These are phyloP conservation scores for Brasenia schreberi DNA, from an alignment of 164 flowering plant species.

Conservation along the genomic window DNA sequence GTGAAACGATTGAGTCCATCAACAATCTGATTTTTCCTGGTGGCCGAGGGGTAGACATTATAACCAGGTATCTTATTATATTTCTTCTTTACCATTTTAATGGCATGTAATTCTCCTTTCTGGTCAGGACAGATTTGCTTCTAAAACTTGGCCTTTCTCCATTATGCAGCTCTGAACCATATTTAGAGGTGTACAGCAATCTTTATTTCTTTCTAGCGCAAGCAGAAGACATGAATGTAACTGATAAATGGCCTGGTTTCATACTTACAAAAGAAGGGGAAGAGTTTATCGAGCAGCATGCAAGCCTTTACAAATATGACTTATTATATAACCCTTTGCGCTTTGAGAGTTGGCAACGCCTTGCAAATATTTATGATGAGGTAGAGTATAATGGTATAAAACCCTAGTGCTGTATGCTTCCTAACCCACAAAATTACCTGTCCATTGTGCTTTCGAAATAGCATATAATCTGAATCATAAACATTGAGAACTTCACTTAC, in stretches of 20 bases:
- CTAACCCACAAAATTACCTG: too few species aligned
- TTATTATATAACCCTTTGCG: constrained; percentile 72
- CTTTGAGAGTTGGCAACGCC: constrained; percentile 91
- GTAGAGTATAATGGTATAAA: constrained; percentile 23
- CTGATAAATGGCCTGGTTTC: constrained; percentile 97
- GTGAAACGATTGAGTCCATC: constrained; percentile 49
- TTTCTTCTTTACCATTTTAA: background rate
- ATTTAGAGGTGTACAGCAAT: constrained; percentile 71
- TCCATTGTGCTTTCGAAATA: too few species aligned
- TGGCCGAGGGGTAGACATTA: constrained; percentile 13
- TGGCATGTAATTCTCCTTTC: background rate
- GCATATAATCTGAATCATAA: too few species aligned
- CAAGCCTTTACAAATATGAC: constrained; percentile 84
- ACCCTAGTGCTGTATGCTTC: too few species aligned
- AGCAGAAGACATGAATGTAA: constrained; percentile 88
- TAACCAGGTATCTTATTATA: background rate
- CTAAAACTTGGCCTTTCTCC: background rate
- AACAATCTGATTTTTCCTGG: constrained; percentile 38
- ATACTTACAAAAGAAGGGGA: constrained; percentile 97
- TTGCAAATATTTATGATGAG: constrained; percentile 93
- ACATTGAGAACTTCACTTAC: too few species aligned
- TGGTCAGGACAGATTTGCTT: too few species aligned
- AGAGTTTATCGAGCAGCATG: constrained; percentile 86
- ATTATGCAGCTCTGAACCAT: constrained; percentile 66
- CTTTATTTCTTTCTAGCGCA: constrained; percentile 73